A percentile compares a stretch with the other conserved stretches of the same genome.
phyloP scores from a whole-genome alignment of 2,329 filamentous ascomycete species.

The Aspergillus tamarii region DNA sequence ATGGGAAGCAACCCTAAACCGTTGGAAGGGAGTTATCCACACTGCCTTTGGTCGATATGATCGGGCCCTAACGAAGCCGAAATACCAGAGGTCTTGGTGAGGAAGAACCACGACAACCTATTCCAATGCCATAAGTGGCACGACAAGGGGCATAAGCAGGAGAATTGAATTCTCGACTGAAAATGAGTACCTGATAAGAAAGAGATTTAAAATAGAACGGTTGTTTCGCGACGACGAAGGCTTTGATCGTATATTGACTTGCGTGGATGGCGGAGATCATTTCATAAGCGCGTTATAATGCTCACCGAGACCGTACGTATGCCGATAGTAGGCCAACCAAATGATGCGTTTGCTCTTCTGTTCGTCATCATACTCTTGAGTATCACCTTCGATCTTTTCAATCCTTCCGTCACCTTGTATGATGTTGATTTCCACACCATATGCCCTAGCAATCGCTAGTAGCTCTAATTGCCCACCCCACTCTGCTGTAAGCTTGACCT shows the following conservation, averaged over 20 bases:
- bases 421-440: slow-evolving; percentile 79
- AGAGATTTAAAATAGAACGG: neutral
- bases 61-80: neutral
- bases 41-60: neutral
- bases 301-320: slow-evolving; percentile 91
- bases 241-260: slow-evolving; percentile 18
- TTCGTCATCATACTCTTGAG: slow-evolving; percentile 41
- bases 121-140: neutral
- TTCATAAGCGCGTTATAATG: slow-evolving; percentile 89
- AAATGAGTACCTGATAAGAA: neutral
- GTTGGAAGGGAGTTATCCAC: neutral
- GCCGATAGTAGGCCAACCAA: slow-evolving; percentile 94
- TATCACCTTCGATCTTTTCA: slow-evolving; percentile 67
- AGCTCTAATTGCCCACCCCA: slow-evolving; percentile 96
- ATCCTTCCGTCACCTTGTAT: slow-evolving; percentile 79
- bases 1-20: neutral
- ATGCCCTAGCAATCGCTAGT: slow-evolving; percentile 78
- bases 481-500: slow-evolving; percentile 84
- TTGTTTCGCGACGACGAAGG: neutral
- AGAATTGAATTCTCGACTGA: neutral
- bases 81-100: neutral
- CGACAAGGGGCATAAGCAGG: neutral
- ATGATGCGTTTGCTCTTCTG: slow-evolving; percentile 59
- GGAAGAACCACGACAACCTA: neutral
- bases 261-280: slow-evolving; percentile 22